These are phyloP conservation scores for Tetrapyrgos nigripes DNA, from an alignment of 1,284 basidiomycete species.

Conservation along the genomic window DNA sequence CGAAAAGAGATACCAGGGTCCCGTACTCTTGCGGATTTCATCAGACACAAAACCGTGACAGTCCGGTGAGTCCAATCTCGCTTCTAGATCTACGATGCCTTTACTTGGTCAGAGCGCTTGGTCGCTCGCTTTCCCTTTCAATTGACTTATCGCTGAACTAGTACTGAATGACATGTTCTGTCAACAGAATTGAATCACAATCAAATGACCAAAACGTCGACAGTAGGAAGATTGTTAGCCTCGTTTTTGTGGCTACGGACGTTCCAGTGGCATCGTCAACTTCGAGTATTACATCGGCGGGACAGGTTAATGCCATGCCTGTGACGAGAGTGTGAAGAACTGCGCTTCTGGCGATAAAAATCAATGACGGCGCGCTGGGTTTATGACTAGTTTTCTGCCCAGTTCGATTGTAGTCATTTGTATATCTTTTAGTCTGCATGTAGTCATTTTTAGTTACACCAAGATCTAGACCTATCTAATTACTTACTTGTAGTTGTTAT, in stretches of 20 bases:
- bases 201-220: constrained; percentile 43
- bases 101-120: not conserved
- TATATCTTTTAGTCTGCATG: too few species aligned
- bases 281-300: not conserved
- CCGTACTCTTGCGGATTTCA: constrained; percentile 42
- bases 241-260: constrained; percentile 57
- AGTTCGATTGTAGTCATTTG: too few species aligned
- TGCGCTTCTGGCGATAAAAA: not conserved
- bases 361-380: too few species aligned
- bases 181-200: constrained; percentile 53
- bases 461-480: too few species aligned
- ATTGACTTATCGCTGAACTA: not conserved
- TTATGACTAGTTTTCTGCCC: too few species aligned
- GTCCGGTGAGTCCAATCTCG: constrained; percentile 53
- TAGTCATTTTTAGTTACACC: too few species aligned
- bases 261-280: constrained; percentile 26
- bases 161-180: constrained; percentile 3
- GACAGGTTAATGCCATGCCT: too few species aligned
- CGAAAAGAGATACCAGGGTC: constrained; percentile 44
- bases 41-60: constrained; percentile 58
- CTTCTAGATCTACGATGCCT: not conserved
- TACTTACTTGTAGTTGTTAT: too few species aligned
- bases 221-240: constrained; percentile 54
- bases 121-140: not conserved
- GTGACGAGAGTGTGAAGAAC: too few species aligned